Conservation (phyloP, 306 rosid species). For the Dryas drummondii region DNA sequence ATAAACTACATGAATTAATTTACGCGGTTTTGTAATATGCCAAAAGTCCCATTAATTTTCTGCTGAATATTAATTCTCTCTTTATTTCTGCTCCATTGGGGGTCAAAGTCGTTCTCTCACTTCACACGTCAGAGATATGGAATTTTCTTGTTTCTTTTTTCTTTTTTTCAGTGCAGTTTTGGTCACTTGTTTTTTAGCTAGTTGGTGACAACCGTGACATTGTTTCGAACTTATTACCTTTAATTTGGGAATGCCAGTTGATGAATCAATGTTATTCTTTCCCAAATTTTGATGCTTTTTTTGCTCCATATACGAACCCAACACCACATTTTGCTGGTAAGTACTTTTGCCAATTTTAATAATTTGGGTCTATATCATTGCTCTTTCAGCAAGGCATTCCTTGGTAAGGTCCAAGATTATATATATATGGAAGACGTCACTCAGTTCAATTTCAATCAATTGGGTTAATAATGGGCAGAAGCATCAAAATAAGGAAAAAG, state of each 20-base stretch:
- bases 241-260: background rate
- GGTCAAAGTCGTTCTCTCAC: background rate
- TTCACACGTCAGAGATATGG: background rate
- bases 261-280: background rate
- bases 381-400: no score
- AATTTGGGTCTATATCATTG: background rate
- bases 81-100: background rate
- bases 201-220: background rate
- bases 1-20: slow-evolving; percentile 12
- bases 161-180: background rate
- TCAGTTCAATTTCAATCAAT: background rate
- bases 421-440: background rate
- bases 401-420: no score
- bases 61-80: background rate
- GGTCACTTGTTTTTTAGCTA: background rate
- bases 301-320: background rate
- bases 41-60: slow-evolving; percentile 1
- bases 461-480: background rate
- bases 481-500: background rate
- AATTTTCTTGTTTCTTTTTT: background rate
- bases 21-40: slow-evolving; percentile 33
- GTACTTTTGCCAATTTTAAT: background rate
- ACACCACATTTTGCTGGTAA: background rate
- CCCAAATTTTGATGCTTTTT: background rate
- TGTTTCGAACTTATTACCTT: background rate